Evolutionary conservation across 1,284 basidiomycete species (phyloP).

Genomic region (Microbotryum violaceum): DNA sequence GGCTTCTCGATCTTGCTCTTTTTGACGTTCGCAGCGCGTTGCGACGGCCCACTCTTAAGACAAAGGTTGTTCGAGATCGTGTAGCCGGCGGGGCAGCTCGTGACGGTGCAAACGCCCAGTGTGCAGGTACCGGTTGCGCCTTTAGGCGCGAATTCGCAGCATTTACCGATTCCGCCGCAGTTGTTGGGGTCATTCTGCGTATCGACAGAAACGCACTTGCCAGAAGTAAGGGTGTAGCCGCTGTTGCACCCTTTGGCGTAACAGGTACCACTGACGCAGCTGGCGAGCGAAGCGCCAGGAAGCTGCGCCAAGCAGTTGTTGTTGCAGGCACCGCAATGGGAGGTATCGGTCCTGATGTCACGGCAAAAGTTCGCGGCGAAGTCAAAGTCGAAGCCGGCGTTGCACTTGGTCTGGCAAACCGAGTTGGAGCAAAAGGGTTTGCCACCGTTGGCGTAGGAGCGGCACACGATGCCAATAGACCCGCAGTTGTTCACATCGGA

Average conservation of each 20-base stretch:
- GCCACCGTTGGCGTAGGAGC: constrained; percentile 19
- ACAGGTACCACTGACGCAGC: constrained; percentile 2
- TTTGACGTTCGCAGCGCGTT: constrained; percentile 13
- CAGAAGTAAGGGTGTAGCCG: constrained; percentile 3
- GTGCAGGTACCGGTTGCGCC: constrained; percentile 8
- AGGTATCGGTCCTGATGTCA: constrained; percentile 15
- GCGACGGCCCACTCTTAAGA: background rate
- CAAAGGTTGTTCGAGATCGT: constrained; percentile 9
- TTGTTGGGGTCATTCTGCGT: background rate
- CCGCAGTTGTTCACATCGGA: constrained; percentile 27
- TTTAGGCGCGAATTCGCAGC: constrained; percentile 4
- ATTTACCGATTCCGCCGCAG: constrained; percentile 7
- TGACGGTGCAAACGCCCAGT: constrained; percentile 4
- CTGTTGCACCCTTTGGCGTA: constrained; percentile 39
- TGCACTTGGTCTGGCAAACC: constrained; percentile 15
- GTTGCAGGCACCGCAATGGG: constrained; percentile 12
- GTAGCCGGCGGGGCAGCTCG: constrained; percentile 9
- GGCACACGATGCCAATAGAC: constrained; percentile 9
- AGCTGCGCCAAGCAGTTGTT: background rate
- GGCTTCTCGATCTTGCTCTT: constrained; percentile 11
- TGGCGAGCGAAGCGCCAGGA: background rate
- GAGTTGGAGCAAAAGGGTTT: constrained; percentile 11
- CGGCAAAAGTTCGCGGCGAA: constrained; percentile 12
- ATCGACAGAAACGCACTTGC: constrained; percentile 32
- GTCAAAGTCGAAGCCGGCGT: constrained; percentile 20